These are phyloP conservation scores for Leishmania tarentolae DNA, from an alignment of 208 protist genomes.

Conservation along the genomic window DNA sequence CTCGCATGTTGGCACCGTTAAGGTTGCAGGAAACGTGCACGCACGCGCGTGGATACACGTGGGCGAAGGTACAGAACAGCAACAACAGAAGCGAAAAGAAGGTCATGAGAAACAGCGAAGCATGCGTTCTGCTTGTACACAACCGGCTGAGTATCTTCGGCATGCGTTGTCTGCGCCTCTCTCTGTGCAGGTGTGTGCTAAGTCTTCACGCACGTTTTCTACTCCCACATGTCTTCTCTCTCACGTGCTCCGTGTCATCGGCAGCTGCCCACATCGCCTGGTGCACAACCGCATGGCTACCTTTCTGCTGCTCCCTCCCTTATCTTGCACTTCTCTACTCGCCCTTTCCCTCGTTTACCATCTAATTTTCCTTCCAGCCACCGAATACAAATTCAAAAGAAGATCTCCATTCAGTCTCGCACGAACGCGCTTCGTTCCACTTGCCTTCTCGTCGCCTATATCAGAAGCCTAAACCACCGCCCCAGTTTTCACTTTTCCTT, in stretches of 20 bases:
- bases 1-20: neutral
- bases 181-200: neutral
- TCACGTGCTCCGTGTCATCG: neutral
- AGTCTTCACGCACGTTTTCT: neutral
- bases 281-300: neutral
- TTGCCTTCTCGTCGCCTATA: neutral
- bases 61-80: neutral
- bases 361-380: neutral
- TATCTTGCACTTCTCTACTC: neutral
- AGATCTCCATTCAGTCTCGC: neutral
- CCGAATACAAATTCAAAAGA: neutral
- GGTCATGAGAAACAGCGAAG: neutral
- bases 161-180: neutral
- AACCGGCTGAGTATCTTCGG: neutral
- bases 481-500: neutral
- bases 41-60: neutral
- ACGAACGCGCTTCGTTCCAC: neutral
- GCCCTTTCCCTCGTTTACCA: neutral
- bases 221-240: neutral
- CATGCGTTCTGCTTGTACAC: neutral
- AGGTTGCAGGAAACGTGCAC: neutral
- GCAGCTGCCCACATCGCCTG: neutral
- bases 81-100: neutral
- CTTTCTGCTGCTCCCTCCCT: neutral
- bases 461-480: neutral